Percentiles rank a stretch among this genome's conserved stretches.
These are phyloP conservation scores for Cronartium ribicola DNA, from an alignment of 1,284 basidiomycete genomes.

Conservation along the genomic window DNA sequence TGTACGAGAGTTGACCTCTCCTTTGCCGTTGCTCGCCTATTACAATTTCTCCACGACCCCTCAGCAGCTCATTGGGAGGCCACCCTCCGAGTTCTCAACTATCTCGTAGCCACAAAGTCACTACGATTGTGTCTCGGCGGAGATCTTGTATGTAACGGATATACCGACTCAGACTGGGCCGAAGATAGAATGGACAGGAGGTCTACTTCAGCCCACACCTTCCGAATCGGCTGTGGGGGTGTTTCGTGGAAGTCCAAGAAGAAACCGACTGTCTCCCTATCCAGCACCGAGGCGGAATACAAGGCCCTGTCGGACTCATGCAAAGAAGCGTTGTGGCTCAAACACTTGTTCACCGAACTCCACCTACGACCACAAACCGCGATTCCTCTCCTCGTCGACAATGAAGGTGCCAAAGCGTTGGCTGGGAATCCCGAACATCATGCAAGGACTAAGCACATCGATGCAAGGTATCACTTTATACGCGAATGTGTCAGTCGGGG, in stretches of 20 bases:
- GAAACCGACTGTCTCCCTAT: slow-evolving; percentile 2
- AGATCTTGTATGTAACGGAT: neutral
- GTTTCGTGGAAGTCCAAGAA: slow-evolving; percentile 4
- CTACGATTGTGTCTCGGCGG: neutral
- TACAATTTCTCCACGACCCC: neutral
- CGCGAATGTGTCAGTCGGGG: slow-evolving; percentile 51
- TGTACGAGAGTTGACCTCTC: neutral
- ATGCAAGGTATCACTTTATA: slow-evolving; percentile 54
- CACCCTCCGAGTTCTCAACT: neutral
- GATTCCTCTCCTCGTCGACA: slow-evolving; percentile 52
- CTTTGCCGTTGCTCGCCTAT: neutral
- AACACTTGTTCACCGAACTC: neutral
- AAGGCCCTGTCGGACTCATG: slow-evolving; percentile 12
- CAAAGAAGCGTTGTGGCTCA: neutral
- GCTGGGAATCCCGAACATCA: slow-evolving; percentile 51
- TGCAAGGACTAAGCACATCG: slow-evolving; percentile 55
- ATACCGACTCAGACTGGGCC: slow-evolving; percentile 7
- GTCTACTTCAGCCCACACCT: neutral
- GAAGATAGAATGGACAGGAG: neutral
- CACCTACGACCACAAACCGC: slow-evolving; percentile 42
- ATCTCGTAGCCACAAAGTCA: neutral
- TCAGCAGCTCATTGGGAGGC: neutral
- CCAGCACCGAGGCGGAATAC: too few relatives aligned
- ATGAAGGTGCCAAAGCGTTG: slow-evolving; percentile 52
- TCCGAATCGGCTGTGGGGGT: neutral